Conservation (phyloP, 257 asterid species). For the Gentiana straminea region DNA sequence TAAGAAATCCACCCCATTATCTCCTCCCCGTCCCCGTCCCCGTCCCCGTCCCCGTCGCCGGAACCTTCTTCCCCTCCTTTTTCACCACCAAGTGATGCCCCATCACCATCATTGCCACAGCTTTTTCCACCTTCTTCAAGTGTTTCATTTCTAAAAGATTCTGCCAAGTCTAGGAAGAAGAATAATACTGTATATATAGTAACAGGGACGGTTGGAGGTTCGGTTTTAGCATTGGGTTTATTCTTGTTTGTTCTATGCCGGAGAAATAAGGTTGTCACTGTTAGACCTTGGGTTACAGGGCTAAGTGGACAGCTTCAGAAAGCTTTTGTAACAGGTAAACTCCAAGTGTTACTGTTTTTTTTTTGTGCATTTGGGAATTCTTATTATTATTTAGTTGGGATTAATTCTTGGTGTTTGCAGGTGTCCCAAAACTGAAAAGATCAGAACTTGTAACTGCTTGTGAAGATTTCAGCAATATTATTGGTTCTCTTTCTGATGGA, state of each 20-base stretch:
- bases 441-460: slow-evolving; percentile 77
- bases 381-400: not conserved
- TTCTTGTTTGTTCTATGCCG: slow-evolving; percentile 12
- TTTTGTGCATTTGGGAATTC: too few species aligned
- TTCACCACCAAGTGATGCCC: slow-evolving; percentile 9
- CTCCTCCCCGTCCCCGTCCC: slow-evolving; percentile 18
- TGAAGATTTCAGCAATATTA: slow-evolving; percentile 92
- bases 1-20: not conserved
- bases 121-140: slow-evolving; percentile 11
- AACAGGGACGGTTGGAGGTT: slow-evolving; percentile 17
- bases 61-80: slow-evolving; percentile 15
- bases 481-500: slow-evolving; percentile 51
- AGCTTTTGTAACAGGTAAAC: slow-evolving; percentile 28
- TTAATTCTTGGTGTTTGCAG: slow-evolving; percentile 9
- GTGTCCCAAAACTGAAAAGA: slow-evolving; percentile 34
- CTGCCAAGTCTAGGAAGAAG: slow-evolving; percentile 4
- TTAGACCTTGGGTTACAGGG: slow-evolving; percentile 32
- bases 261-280: slow-evolving; percentile 17
- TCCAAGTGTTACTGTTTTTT: not conserved
- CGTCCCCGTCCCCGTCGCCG: slow-evolving; percentile 2
- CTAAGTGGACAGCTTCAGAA: slow-evolving; percentile 30
- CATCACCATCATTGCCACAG: slow-evolving; percentile 2
- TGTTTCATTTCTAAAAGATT: not conserved
- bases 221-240: slow-evolving; percentile 7
- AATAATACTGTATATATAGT: slow-evolving; percentile 6